Evolutionary conservation across 1,284 basidiomycete genomes (phyloP).

Genomic region (Tranzscheliella williamsii): DNA sequence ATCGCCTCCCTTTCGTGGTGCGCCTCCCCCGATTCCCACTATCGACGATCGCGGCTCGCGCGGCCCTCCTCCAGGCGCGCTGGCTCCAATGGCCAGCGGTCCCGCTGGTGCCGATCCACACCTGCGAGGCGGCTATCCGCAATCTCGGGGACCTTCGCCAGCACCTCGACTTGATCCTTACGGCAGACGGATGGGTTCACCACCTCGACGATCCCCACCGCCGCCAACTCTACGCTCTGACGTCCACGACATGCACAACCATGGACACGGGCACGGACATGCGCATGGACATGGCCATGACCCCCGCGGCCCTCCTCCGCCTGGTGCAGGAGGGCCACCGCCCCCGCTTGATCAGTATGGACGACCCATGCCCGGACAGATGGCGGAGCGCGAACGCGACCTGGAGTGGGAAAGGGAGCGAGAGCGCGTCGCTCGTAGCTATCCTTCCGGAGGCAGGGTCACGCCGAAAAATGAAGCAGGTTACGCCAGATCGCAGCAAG

Average conservation of each 20-base stretch:
- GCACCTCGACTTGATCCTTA: conserved; percentile 27
- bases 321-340: conserved; percentile 15
- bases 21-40: conserved; percentile 29
- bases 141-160: conserved; percentile 36
- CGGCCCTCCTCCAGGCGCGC: conserved; percentile 24
- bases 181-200: conserved; percentile 32
- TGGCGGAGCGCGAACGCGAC: conserved; percentile 41
- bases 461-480: conserved; percentile 39
- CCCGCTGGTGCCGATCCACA: conserved; percentile 6
- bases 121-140: conserved; percentile 23
- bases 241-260: conserved; percentile 17
- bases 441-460: conserved; percentile 27
- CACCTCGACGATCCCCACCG: conserved; percentile 31
- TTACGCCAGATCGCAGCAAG: conserved; percentile 36
- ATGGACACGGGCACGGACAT: conserved; percentile 3
- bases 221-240: conserved; percentile 17
- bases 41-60: conserved; percentile 43
- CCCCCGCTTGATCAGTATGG: conserved; percentile 36
- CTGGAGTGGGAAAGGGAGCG: conserved; percentile 41
- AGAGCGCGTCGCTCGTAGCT: conserved; percentile 28
- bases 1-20: conserved; percentile 44
- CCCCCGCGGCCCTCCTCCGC: conserved; percentile 23
- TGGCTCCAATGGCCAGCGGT: conserved; percentile 30
- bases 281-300: conserved; percentile 17
- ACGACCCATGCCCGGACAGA: conserved; percentile 23